Conservation (phyloP, 768 basidiomycete genomes). For the Lentinus brumalis region DNA sequence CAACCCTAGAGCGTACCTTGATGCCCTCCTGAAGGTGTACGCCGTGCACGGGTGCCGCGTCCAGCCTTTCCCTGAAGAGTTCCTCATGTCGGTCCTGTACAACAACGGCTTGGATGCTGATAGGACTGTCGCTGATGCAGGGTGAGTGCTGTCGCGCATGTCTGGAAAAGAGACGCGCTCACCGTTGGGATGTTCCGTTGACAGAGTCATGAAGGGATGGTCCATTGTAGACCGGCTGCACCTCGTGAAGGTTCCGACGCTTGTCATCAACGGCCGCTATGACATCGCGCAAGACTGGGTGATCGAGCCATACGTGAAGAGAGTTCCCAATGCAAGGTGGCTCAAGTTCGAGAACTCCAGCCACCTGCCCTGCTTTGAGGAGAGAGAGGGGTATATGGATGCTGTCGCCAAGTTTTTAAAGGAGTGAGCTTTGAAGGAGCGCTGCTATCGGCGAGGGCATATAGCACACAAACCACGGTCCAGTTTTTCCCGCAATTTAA, state of each 20-base stretch:
- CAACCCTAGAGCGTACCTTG: too few relatives aligned
- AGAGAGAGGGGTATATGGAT: conserved; percentile 29
- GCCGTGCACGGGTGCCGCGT: too few relatives aligned
- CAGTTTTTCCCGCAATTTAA: too few relatives aligned
- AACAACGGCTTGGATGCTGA: background rate
- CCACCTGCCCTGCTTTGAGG: conserved; percentile 33
- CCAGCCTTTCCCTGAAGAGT: too few relatives aligned
- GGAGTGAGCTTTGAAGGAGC: too few relatives aligned
- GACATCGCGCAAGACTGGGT: conserved; percentile 32
- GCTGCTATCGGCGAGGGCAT: too few relatives aligned
- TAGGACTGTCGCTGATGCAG: background rate
- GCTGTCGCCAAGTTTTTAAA: conserved; percentile 6
- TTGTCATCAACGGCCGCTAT: conserved; percentile 31
- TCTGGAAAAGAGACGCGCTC: background rate
- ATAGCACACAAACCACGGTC: too few relatives aligned
- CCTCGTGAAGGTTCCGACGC: conserved; percentile 25
- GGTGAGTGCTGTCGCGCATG: background rate
- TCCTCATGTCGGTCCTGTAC: background rate
- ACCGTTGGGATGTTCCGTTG: background rate
- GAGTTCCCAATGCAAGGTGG: conserved; percentile 31
- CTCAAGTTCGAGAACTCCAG: conserved; percentile 29
- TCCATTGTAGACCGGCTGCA: conserved; percentile 28
- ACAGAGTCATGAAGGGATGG: conserved; percentile 28
- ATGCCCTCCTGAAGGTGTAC: too few relatives aligned
- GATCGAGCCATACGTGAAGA: conserved; percentile 23